These are phyloP conservation scores for Carex cristatella DNA, from an alignment of 176 grass and related monocot genomes.

Conservation along the genomic window DNA sequence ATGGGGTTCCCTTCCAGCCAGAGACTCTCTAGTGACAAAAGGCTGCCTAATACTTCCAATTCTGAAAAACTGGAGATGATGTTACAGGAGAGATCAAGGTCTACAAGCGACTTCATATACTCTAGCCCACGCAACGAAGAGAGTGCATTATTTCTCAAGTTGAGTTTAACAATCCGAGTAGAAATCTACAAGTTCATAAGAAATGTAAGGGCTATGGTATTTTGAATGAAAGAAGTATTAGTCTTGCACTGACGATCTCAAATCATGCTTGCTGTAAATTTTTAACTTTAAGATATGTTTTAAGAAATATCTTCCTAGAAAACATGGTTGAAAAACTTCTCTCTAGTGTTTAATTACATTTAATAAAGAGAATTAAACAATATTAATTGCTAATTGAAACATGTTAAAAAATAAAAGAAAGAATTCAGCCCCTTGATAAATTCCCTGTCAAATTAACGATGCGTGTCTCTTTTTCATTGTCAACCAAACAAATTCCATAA, in stretches of 20 bases:
- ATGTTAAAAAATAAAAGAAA: background rate
- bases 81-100: constrained; percentile 92
- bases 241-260: background rate
- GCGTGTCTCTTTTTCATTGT: background rate
- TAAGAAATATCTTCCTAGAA: background rate
- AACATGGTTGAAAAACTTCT: background rate
- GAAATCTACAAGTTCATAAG: constrained; percentile 46
- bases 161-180: constrained; percentile 65
- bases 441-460: background rate
- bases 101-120: constrained; percentile 76
- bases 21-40: constrained; percentile 59
- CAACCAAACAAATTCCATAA: background rate
- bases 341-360: background rate
- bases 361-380: background rate
- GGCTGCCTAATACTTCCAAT: constrained; percentile 65
- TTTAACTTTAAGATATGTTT: background rate
- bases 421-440: background rate
- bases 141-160: constrained; percentile 88
- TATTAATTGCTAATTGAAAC: background rate
- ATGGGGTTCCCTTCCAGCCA: constrained; percentile 98
- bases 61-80: constrained; percentile 91
- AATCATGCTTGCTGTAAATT: background rate
- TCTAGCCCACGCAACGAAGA: constrained; percentile 67
- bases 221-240: background rate
- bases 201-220: background rate